Evolutionary conservation across 345 rosid species (phyloP).

Genomic region (Eucalyptus globulus): DNA sequence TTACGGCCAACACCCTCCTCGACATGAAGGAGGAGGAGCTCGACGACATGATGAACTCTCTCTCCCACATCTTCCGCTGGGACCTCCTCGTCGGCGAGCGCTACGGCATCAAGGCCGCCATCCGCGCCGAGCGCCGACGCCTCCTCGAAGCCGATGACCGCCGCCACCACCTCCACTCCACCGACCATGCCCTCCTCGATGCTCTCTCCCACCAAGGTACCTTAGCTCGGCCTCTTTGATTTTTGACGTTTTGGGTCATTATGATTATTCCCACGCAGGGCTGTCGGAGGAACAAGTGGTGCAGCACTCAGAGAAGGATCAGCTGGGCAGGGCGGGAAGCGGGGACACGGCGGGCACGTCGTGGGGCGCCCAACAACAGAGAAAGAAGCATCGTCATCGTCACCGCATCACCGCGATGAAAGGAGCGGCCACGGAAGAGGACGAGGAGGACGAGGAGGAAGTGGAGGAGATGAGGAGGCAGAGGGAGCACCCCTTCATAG

Average conservation of each 20-base stretch:
- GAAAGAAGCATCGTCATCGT: not conserved
- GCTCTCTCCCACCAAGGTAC: conserved; percentile 93
- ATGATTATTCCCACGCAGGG: conserved; percentile 14
- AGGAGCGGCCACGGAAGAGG: conserved; percentile 27
- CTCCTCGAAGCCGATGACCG: conserved; percentile 55
- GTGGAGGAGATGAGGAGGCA: conserved; percentile 57
- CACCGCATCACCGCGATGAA: conserved; percentile 5
- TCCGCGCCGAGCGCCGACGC: conserved; percentile 76
- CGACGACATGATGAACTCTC: conserved; percentile 96
- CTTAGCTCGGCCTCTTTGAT: not conserved
- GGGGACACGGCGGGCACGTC: not conserved
- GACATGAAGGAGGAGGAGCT: conserved; percentile 95
- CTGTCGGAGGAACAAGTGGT: conserved; percentile 81
- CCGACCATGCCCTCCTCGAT: conserved; percentile 50
- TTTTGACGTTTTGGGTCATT: not conserved
- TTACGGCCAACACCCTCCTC: conserved; percentile 84
- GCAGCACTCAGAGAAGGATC: conserved; percentile 61
- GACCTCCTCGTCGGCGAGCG: conserved; percentile 92
- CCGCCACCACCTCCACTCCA: conserved; percentile 35
- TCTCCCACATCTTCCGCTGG: conserved; percentile 83
- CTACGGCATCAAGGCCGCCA: conserved; percentile 89
- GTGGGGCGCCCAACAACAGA: not conserved
- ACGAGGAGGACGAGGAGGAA: conserved; percentile 27
- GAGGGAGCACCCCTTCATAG: conserved; percentile 98
- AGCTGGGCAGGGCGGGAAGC: conserved; percentile 18